Conservation (phyloP, 2,329 filamentous ascomycete genomes). For the Apiospora malaysiana region DNA sequence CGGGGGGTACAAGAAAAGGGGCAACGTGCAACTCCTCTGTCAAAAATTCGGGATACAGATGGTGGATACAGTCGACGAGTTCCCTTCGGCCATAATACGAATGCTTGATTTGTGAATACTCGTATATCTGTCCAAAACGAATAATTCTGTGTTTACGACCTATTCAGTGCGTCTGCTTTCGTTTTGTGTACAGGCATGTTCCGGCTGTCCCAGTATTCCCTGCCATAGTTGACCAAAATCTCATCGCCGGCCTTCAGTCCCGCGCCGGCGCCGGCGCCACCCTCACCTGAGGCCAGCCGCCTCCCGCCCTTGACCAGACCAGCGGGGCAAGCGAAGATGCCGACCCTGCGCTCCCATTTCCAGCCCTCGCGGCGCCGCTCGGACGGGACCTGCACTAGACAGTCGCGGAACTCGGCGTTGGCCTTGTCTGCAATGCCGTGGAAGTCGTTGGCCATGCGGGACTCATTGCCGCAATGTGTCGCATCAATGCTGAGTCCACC, state of each 20-base stretch:
- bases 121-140: too few relatives aligned
- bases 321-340: slow-evolving; percentile 13
- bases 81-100: slow-evolving; percentile 32
- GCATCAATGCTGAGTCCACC: not conserved
- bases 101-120: not conserved
- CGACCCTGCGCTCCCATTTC: slow-evolving; percentile 17
- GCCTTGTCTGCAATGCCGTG: not conserved
- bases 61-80: slow-evolving; percentile 47
- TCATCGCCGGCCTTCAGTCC: slow-evolving; percentile 4
- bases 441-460: slow-evolving; percentile 13
- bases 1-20: slow-evolving; percentile 60
- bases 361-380: slow-evolving; percentile 1
- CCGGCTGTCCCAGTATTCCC: slow-evolving; percentile 16
- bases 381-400: slow-evolving; percentile 10
- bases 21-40: slow-evolving; percentile 66
- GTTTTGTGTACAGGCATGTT: slow-evolving; percentile 9
- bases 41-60: slow-evolving; percentile 51
- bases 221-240: slow-evolving; percentile 17
- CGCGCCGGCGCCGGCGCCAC: not conserved
- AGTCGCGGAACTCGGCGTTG: slow-evolving; percentile 20
- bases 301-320: not conserved
- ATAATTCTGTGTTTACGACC: too few relatives aligned
- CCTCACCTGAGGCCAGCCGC: too few relatives aligned
- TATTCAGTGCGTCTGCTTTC: not conserved
- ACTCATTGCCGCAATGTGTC: not conserved